A percentile compares a stretch with the other conserved stretches of the same genome.
These are phyloP conservation scores for Sherardia arvensis DNA, from an alignment of 257 asterid species.

Conservation along the genomic window DNA sequence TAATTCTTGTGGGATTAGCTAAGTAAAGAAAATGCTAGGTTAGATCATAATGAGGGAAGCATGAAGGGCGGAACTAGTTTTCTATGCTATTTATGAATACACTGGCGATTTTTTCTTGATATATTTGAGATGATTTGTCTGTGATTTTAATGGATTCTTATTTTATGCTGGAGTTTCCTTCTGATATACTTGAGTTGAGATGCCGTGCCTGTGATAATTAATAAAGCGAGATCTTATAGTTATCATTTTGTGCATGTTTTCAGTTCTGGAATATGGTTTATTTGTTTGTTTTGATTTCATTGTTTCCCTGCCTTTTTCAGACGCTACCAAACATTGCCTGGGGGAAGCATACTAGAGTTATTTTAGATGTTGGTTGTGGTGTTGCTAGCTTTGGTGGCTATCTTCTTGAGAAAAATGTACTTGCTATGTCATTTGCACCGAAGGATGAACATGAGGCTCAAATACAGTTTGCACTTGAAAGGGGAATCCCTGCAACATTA, in stretches of 20 bases:
- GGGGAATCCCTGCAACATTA: constrained; percentile 89
- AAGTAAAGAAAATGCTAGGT: not conserved
- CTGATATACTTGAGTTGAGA: not conserved
- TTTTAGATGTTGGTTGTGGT: constrained; percentile 96
- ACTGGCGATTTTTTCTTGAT: not conserved
- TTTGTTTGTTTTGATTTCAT: not conserved
- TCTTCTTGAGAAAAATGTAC: constrained; percentile 63
- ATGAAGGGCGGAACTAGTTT: not conserved
- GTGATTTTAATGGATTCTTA: not conserved
- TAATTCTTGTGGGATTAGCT: not conserved
- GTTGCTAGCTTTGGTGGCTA: constrained; percentile 99
- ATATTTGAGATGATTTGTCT: not conserved
- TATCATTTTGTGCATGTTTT: not conserved
- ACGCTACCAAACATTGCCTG: constrained; percentile 53
- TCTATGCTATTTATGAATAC: not conserved
- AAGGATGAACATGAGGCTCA: constrained; percentile 99
- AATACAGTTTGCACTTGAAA: constrained; percentile 93
- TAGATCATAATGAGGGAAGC: not conserved
- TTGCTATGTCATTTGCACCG: constrained; percentile 94
- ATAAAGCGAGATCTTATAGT: not conserved
- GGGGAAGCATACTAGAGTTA: constrained; percentile 79
- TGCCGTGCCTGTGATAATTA: not conserved
- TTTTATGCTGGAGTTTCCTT: not conserved
- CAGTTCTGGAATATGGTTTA: not conserved
- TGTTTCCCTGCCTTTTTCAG: constrained; percentile 27